A percentile compares a stretch with the other conserved stretches of the same genome.
These are phyloP conservation scores for Calocybe gambosa DNA, from an alignment of 1,284 basidiomycete species.

Conservation along the genomic window DNA sequence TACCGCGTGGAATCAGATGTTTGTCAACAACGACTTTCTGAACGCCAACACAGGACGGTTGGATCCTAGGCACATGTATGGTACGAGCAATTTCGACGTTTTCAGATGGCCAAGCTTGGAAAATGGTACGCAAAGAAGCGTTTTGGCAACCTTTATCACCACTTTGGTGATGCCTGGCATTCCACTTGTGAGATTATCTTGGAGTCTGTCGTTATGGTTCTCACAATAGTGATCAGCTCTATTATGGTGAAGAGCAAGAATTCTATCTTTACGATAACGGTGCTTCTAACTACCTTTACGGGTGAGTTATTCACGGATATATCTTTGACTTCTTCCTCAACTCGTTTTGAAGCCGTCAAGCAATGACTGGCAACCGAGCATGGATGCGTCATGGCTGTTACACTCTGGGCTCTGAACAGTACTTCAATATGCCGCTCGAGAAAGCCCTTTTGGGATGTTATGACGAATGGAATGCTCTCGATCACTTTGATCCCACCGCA, in stretches of 20 bases:
- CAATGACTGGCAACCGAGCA: constrained; percentile 78
- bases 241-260: constrained; percentile 86
- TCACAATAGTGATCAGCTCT: constrained; percentile 41
- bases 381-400: constrained; percentile 94
- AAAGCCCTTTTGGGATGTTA: constrained; percentile 73
- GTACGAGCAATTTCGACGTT: constrained; percentile 88
- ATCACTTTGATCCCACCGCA: constrained; percentile 88
- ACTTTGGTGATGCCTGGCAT: constrained; percentile 83
- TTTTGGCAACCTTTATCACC: constrained; percentile 72
- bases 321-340: neutral
- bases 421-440: constrained; percentile 84
- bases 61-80: constrained; percentile 86
- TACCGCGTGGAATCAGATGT: constrained; percentile 85
- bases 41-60: constrained; percentile 61
- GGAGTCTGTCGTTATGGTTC: neutral
- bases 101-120: constrained; percentile 87
- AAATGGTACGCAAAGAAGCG: constrained; percentile 74
- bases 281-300: constrained; percentile 83
- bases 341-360: constrained; percentile 65
- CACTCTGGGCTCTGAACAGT: constrained; percentile 80
- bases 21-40: constrained; percentile 80
- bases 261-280: constrained; percentile 82
- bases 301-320: constrained; percentile 38
- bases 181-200: constrained; percentile 48
- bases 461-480: constrained; percentile 84